Base-by-base conservation (phyloP, 768 basidiomycete species). In the Punctularia strigosozonata region DNA sequence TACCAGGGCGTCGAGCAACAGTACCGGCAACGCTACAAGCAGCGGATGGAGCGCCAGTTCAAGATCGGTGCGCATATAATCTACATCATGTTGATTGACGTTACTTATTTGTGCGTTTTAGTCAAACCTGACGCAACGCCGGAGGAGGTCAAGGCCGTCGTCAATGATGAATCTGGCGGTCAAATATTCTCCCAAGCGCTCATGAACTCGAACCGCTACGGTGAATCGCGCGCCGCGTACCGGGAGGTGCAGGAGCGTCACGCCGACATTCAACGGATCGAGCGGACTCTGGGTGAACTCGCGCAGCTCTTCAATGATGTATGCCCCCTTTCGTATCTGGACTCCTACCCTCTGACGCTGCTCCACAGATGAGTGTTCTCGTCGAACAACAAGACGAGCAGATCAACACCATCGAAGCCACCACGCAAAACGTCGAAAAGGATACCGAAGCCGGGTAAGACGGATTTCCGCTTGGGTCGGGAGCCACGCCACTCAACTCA, bases 161-260 rank as follows among this genome's bases (percentile, higher is more conserved):
- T 82, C 2, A 67, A 82, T 37, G 75, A 80, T 45, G 75, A 72
- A 40, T 63, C 62, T 42, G 69, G 73, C 21, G 71, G 71, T 25
- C 80, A 86, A 52, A 76, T 91, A 31, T 94, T 94, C 61, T 71
- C 77, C 12, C 75, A 83, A 51, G 82, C 83, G 86, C 69, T 95
- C 46, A 70, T 92, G 67, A 86, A 75, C 62, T 87, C 88, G 33
- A 87, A 82, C 59, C 83, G 87, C n/a, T 86, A 83, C 50, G 90
- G 83, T 38, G 81, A 84, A 53, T 88, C 92, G 33, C 71, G 82
- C 39, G 82, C 82, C 7, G 91, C 92, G 3, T 95, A 92, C 60
- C 77, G 80, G 37, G 94, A 99, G 55, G 94, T 97, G n/a, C 94
- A 98, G 63, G 86, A 83, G 51, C 81, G 94, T 43, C 91, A 98